These are phyloP conservation scores for Botrytis pseudocinerea DNA, from an alignment of 2,329 filamentous ascomycete species.

Conservation along the genomic window DNA sequence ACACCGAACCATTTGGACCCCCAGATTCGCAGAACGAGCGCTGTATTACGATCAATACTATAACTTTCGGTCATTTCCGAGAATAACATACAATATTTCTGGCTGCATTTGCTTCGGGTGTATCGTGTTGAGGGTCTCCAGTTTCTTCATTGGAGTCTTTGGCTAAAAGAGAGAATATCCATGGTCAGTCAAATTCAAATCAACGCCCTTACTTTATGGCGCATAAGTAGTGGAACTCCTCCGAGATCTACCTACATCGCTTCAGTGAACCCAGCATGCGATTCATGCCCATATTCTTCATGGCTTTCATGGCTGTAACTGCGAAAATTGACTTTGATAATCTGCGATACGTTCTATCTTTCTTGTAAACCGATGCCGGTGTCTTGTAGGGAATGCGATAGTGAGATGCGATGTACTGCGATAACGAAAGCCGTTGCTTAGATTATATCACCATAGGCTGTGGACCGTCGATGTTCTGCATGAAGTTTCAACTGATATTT, in stretches of 20 bases:
- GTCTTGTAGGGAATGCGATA: background rate
- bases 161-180: slow-evolving; percentile 18
- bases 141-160: slow-evolving; percentile 29
- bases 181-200: slow-evolving; percentile 13
- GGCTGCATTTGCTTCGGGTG: slow-evolving; percentile 65
- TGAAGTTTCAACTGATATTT: slow-evolving; percentile 7
- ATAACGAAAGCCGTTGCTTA: background rate
- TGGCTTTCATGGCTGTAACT: slow-evolving; percentile 38
- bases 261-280: slow-evolving; percentile 40
- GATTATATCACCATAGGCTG: background rate
- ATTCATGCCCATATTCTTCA: slow-evolving; percentile 42
- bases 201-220: background rate
- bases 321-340: background rate
- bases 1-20: slow-evolving; percentile 56
- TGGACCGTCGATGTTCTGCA: background rate
- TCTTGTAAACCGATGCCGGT: background rate
- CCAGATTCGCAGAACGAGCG: slow-evolving; percentile 80
- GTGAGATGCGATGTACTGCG: background rate
- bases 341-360: background rate
- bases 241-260: slow-evolving; percentile 30
- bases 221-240: slow-evolving; percentile 25
- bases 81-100: slow-evolving; percentile 62
- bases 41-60: slow-evolving; percentile 46
- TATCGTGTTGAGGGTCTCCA: slow-evolving; percentile 48
- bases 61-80: slow-evolving; percentile 20